These are phyloP conservation scores for Aspergillus clavatus DNA, from an alignment of 2,329 filamentous ascomycete genomes.

Conservation along the genomic window DNA sequence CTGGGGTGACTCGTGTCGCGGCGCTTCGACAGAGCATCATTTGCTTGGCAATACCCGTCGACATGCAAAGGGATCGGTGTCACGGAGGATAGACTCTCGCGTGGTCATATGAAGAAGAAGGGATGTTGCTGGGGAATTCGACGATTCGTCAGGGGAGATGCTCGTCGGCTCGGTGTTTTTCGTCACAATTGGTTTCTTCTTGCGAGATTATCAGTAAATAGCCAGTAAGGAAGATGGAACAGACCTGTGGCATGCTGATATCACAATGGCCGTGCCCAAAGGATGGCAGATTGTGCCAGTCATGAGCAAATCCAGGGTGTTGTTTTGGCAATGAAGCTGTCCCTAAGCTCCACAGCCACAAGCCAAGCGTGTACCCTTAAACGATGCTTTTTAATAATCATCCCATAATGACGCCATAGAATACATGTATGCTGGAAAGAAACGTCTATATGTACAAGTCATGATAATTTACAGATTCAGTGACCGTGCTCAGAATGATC, in stretches of 20 bases:
- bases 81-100: background rate
- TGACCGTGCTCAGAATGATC: no score
- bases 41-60: background rate
- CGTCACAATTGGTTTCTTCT: background rate
- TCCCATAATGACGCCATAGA: background rate
- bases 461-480: slow-evolving; percentile 20
- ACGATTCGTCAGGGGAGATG: background rate
- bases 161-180: background rate
- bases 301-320: no score
- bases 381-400: no score
- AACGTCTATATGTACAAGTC: slow-evolving; percentile 18
- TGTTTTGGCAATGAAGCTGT: no score
- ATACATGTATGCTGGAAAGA: background rate
- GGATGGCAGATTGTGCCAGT: background rate
- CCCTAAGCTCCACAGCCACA: no score
- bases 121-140: background rate
- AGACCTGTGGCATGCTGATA: background rate
- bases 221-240: background rate
- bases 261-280: background rate
- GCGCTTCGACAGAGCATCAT: slow-evolving; percentile 12
- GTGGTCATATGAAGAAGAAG: background rate
- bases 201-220: background rate
- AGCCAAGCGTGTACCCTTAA: no score
- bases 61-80: background rate
- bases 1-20: slow-evolving; percentile 11